Conservation (phyloP, 169 alveolate species). For the Plasmodium vinckei region DNA sequence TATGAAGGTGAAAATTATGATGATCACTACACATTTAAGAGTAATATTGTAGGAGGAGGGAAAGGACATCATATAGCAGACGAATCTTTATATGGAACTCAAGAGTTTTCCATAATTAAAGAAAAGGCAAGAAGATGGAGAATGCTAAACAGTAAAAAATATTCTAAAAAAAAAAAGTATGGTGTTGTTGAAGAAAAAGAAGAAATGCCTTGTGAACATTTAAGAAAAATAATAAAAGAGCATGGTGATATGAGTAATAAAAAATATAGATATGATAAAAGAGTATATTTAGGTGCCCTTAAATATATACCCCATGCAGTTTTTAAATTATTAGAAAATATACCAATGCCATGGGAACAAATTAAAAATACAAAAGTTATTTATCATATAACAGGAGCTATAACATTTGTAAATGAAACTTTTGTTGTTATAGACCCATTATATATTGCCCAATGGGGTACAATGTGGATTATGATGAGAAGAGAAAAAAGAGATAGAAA, state of each 20-base stretch:
- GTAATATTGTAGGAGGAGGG: background rate
- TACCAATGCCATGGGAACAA: conserved; percentile 99
- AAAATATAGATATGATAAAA: conserved; percentile 98
- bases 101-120: conserved; percentile 39
- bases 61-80: conserved; percentile 1
- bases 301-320: conserved; percentile 99
- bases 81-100: background rate
- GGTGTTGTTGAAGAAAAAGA: conserved; percentile 81
- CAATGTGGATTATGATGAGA: conserved; percentile 99
- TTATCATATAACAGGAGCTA: conserved; percentile 99
- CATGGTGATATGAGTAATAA: conserved; percentile 98
- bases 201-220: conserved; percentile 98
- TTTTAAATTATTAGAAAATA: conserved; percentile 97
- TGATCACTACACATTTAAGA: too few species aligned
- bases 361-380: conserved; percentile 96
- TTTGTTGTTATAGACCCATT: conserved; percentile 99
- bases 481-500: conserved; percentile 99
- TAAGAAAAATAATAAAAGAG: conserved; percentile 97
- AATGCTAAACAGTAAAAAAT: conserved; percentile 86
- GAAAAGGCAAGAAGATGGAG: conserved; percentile 90
- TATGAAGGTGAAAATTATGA: conserved; percentile 9
- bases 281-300: conserved; percentile 97
- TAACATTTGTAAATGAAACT: conserved; percentile 98
- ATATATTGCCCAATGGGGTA: conserved; percentile 99
- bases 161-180: conserved; percentile 78